phyloP scores from a whole-genome alignment of 768 basidiomycete genomes.

The Sistotremastrum niveocremeum region DNA sequence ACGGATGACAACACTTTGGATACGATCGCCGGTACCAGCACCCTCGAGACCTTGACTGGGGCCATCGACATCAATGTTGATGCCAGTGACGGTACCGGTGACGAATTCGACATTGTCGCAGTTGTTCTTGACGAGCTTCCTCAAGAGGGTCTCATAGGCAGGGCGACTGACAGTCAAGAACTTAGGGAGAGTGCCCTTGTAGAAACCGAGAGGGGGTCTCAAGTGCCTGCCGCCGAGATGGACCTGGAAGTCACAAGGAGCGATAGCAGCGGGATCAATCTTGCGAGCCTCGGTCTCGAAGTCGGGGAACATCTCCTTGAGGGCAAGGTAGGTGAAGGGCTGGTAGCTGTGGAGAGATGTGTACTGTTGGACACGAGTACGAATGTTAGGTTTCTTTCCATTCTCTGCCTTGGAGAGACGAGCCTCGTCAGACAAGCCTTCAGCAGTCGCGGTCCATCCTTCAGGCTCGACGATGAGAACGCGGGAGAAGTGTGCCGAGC shows the following conservation, averaged over 20 bases:
- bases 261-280: too few relatives aligned
- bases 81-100: constrained; percentile 17
- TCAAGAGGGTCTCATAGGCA: constrained; percentile 18
- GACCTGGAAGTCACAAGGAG: too few relatives aligned
- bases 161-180: constrained; percentile 12
- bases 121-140: constrained; percentile 14
- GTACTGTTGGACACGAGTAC: constrained; percentile 2
- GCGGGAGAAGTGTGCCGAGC: constrained; percentile 6
- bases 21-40: background rate
- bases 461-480: constrained; percentile 9
- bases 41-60: background rate
- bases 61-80: constrained; percentile 8
- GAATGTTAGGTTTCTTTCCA: constrained; percentile 1
- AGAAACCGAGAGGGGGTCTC: background rate
- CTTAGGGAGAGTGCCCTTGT: constrained; percentile 8
- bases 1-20: constrained; percentile 10
- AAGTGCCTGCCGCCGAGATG: too few relatives aligned
- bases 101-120: constrained; percentile 13
- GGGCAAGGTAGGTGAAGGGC: background rate
- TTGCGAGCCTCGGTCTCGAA: background rate
- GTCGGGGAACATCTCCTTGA: background rate
- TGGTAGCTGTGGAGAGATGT: constrained; percentile 1
- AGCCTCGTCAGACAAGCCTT: constrained; percentile 3
- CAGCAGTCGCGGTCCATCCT: background rate
- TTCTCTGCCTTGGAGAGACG: background rate